Evolutionary conservation across 805 yeast genomes (phyloP).

Genomic region (Kodamaea hsintzibuensis): DNA sequence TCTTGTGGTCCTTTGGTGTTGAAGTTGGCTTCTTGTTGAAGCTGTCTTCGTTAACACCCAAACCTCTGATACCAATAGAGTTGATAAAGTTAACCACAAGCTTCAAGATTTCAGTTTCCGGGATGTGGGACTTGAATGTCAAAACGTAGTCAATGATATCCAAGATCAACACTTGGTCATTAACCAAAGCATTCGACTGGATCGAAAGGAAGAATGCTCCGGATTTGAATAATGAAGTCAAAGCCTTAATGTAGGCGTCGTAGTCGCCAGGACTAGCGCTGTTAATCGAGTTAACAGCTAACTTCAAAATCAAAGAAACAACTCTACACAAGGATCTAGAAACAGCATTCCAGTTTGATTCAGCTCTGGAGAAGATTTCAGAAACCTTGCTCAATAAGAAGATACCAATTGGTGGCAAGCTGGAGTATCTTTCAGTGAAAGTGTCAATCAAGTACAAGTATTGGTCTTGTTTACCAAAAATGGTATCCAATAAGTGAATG

Average conservation of each 20-base stretch:
- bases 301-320: conserved; percentile 50
- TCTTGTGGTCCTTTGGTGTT: conserved; percentile 53
- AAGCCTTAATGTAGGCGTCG: conserved; percentile 30
- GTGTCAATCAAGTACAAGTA: conserved; percentile 57
- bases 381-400: conserved; percentile 49
- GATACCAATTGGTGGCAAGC: conserved; percentile 53
- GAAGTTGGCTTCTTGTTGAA: conserved; percentile 19
- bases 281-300: conserved; percentile 29
- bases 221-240: conserved; percentile 39
- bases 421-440: conserved; percentile 38
- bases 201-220: conserved; percentile 48
- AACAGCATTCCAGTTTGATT: conserved; percentile 58
- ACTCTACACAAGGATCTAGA: conserved; percentile 67
- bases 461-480: conserved; percentile 66
- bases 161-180: conserved; percentile 64
- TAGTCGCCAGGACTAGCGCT: conserved; percentile 14
- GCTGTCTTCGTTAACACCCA: conserved; percentile 44
- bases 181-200: conserved; percentile 47
- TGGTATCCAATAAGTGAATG: conserved; percentile 60
- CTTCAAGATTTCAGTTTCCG: conserved; percentile 40
- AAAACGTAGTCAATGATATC: conserved; percentile 61
- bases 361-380: conserved; percentile 48
- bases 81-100: conserved; percentile 49
- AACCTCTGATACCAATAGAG: conserved; percentile 57
- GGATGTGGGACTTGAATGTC: conserved; percentile 40